These are phyloP conservation scores for Tolypocladium endophyticum DNA, from an alignment of 2,329 filamentous ascomycete species.

Conservation along the genomic window DNA sequence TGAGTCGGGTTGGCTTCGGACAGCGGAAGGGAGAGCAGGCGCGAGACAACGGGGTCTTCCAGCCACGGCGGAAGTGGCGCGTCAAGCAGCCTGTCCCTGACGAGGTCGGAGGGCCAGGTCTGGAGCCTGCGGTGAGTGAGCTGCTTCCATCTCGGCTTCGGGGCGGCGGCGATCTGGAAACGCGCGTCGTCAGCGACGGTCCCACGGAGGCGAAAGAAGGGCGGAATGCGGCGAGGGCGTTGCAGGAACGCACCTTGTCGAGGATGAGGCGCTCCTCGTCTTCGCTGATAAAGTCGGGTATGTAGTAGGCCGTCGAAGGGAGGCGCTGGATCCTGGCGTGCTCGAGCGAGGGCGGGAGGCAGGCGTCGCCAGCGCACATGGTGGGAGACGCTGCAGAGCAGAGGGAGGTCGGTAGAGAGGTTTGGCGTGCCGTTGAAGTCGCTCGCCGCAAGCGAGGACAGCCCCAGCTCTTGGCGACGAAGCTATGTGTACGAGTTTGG, in stretches of 20 bases:
- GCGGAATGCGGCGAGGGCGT: constrained; percentile 7
- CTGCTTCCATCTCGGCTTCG: constrained; percentile 73
- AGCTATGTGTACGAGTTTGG: neutral
- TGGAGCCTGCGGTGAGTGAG: constrained; percentile 85
- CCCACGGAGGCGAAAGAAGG: neutral
- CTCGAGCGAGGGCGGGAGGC: constrained; percentile 38
- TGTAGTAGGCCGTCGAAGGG: constrained; percentile 66
- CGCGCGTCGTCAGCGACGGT: neutral
- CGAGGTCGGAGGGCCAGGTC: constrained; percentile 78
- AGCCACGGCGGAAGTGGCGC: constrained; percentile 69
- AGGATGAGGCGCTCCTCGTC: constrained; percentile 65
- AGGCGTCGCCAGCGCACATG: constrained; percentile 4
- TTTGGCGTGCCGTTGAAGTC: neutral
- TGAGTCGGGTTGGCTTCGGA: constrained; percentile 19
- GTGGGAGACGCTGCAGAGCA: neutral
- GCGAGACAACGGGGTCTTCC: constrained; percentile 54
- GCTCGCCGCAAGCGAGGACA: neutral
- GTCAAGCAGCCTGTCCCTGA: constrained; percentile 65
- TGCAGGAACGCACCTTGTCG: constrained; percentile 46
- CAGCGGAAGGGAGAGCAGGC: constrained; percentile 39
- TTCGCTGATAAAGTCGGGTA: constrained; percentile 69
- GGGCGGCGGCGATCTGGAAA: constrained; percentile 47
- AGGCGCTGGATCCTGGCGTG: constrained; percentile 41
- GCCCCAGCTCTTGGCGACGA: neutral
- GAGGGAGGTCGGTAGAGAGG: neutral